A percentile compares a stretch with the other conserved stretches of the same genome.
phyloP scores from a whole-genome alignment of 140 eudicot species.

The Stevia rebaudiana region DNA sequence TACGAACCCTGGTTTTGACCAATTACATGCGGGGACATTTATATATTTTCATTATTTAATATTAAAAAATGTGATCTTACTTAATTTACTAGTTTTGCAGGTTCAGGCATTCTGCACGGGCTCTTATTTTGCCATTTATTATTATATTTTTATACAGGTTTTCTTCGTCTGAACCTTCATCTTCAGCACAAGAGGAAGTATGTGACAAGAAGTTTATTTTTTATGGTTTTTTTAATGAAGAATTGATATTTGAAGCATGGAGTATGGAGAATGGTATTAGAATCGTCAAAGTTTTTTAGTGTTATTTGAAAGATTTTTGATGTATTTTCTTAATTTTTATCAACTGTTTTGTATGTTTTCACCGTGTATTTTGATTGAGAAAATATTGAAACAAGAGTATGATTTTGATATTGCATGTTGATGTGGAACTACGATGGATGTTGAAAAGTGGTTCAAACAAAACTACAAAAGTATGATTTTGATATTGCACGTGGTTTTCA shows the following conservation, averaged over 20 bases:
- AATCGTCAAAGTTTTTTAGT: not conserved
- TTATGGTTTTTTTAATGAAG: constrained; percentile 8
- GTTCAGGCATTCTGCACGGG: constrained; percentile 54
- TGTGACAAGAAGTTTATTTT: constrained; percentile 8
- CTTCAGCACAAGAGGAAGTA: constrained; percentile 27
- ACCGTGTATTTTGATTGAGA: not conserved
- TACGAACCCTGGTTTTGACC: too few species aligned
- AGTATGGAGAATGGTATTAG: not conserved
- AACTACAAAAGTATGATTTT: too few species aligned
- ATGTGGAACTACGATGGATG: not conserved
- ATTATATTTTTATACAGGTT: constrained; percentile 64
- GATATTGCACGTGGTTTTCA: too few species aligned
- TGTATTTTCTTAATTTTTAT: not conserved
- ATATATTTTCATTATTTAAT: not conserved
- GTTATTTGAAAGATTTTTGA: not conserved
- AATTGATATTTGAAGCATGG: constrained; percentile 9
- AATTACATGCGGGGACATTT: not conserved
- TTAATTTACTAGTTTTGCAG: constrained; percentile 68
- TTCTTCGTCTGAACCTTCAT: constrained; percentile 18
- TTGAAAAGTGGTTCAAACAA: too few species aligned
- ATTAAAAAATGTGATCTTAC: constrained; percentile 41
- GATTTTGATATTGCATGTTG: not conserved
- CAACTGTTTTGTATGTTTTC: not conserved
- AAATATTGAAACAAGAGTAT: not conserved
- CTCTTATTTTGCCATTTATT: constrained; percentile 44